Evolutionary conservation across 148 eudicot genomes (phyloP), one percentile per base, ranked within the genome.

Genomic region (Beta vulgaris): DNA sequence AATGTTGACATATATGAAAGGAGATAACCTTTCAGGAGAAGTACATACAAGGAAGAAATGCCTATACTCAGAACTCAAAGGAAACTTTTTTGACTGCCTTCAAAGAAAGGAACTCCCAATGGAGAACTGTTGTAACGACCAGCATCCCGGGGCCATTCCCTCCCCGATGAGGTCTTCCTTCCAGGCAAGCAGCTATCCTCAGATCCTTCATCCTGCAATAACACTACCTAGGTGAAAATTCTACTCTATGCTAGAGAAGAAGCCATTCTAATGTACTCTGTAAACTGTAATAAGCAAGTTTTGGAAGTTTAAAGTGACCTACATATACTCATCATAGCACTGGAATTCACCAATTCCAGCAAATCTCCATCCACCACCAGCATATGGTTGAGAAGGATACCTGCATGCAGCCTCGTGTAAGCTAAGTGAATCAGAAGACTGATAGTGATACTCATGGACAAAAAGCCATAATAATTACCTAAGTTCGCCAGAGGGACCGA

Each of bases 281-380:
- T n/a, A n/a, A n/a, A n/a, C 32, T 5, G 3, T 58, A 7, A 39
- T 13, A 48, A 72, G n/a, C 29, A 49, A 63, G 35, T 48, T n/a
- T 66, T 13, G 18, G 15, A 63, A 55, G 59, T 16, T 37, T 26
- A 32, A 31, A 65, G 66, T 69, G 55, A 69, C 87, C n/a, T 80
- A 87, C 91, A 87, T 87, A 79, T 85, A 87, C 67, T 88, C 84
- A 77, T 88, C 91, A 70, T 84, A 88, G 78, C 91, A 86, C 72
- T 89, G 93, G 68, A 89, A 87, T 82, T 87, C 90, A 74, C 93
- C 93, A 76, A 87, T 87, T 68, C 93, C 93, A 44, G 93, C 91
- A 82, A 87, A 89, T 72, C 75, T 81, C 91, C 93, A 89, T 76
- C 87, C 83, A 68, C 89, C 85, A 74, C 87, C 84, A 42, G 80